Percentiles rank a stretch among this genome's conserved stretches.
These are phyloP conservation scores for Patellifolia procumbens DNA, from an alignment of 179 eudicot species.

Conservation along the genomic window DNA sequence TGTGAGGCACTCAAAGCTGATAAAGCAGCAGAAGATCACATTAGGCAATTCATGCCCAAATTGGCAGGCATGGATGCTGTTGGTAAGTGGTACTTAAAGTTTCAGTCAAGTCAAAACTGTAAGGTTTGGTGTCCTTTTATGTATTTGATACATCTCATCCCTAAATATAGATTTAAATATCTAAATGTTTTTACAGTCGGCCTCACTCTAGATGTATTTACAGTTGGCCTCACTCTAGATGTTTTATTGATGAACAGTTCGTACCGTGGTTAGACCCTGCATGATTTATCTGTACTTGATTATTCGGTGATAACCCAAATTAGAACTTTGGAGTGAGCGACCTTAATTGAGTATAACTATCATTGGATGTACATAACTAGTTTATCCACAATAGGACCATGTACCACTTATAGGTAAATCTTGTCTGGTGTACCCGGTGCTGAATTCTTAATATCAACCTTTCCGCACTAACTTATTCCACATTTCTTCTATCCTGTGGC, in stretches of 20 bases:
- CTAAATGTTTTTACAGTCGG: not conserved
- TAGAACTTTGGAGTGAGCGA: not conserved
- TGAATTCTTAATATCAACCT: not conserved
- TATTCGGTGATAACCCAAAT: not conserved
- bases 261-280: not conserved
- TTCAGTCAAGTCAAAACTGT: constrained; percentile 1
- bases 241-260: not conserved
- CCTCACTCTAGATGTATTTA: too few species aligned
- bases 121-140: not conserved
- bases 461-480: not conserved
- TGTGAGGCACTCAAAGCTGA: constrained; percentile 94
- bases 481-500: not conserved
- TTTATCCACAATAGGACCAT: not conserved
- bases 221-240: too few species aligned
- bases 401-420: not conserved
- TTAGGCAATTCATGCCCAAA: constrained; percentile 85
- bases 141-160: not conserved
- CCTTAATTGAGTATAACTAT: not conserved
- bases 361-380: not conserved
- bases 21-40: constrained; percentile 89
- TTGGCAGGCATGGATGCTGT: constrained; percentile 94
- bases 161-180: not conserved
- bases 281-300: not conserved
- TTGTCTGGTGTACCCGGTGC: not conserved
- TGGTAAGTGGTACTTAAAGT: constrained; percentile 48